A percentile compares a stretch with the other conserved stretches of the same genome.
phyloP scores from a whole-genome alignment of 2,329 filamentous ascomycete species.

The Massarina eburnea region DNA sequence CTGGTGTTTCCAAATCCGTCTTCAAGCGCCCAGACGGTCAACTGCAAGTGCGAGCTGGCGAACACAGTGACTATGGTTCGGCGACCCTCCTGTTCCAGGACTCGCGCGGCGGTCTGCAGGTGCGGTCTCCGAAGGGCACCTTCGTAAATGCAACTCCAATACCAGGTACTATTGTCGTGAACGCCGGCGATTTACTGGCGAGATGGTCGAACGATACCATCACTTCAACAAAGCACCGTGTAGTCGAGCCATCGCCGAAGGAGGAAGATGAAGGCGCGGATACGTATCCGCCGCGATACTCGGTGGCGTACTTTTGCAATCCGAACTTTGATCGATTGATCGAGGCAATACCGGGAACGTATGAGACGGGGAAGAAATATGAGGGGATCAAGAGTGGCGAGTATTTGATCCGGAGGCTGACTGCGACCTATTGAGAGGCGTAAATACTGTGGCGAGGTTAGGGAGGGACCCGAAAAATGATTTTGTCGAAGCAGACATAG shows the following conservation, averaged over 20 bases:
- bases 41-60: slow-evolving; percentile 75
- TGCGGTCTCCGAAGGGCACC: slow-evolving; percentile 69
- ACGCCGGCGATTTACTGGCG: slow-evolving; percentile 83
- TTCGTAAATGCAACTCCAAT: slow-evolving; percentile 87
- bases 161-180: slow-evolving; percentile 78
- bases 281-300: slow-evolving; percentile 74
- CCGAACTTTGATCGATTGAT: slow-evolving; percentile 76
- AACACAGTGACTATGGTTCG: slow-evolving; percentile 68
- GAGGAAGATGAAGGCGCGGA: slow-evolving; percentile 49
- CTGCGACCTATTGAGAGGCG: slow-evolving; percentile 60
- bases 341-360: slow-evolving; percentile 80
- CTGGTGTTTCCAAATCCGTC: slow-evolving; percentile 64
- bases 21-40: slow-evolving; percentile 68
- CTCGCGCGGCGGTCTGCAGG: slow-evolving; percentile 59
- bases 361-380: slow-evolving; percentile 74
- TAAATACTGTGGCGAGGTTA: not conserved
- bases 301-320: slow-evolving; percentile 91
- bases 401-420: slow-evolving; percentile 76
- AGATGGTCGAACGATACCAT: slow-evolving; percentile 92
- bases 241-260: slow-evolving; percentile 74
- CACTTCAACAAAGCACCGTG: slow-evolving; percentile 85
- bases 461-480: not conserved
- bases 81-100: slow-evolving; percentile 53
- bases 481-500: too few species aligned
- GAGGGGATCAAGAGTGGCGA: slow-evolving; percentile 74